Conservation (phyloP, 2,329 filamentous ascomycete genomes). For the Cladosporium sp. region DNA sequence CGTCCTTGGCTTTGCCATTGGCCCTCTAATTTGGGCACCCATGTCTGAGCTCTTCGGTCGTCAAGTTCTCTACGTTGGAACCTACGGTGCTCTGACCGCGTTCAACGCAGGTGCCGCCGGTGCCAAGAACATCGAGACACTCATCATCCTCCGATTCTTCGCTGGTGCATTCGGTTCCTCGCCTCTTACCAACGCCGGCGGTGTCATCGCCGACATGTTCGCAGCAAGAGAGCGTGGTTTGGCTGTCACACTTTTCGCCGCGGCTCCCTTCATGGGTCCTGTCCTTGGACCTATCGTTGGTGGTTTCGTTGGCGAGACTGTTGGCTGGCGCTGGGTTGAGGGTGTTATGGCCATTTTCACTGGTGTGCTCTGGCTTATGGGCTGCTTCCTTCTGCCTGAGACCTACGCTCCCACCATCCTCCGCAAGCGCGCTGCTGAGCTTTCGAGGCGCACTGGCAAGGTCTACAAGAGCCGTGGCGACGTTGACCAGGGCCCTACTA, state of each 20-base stretch:
- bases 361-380: conserved; percentile 59
- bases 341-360: conserved; percentile 65
- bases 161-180: conserved; percentile 47
- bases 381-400: conserved; percentile 56
- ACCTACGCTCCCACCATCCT: conserved; percentile 62
- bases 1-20: conserved; percentile 62
- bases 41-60: conserved; percentile 62
- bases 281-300: conserved; percentile 63
- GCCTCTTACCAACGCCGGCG: conserved; percentile 48
- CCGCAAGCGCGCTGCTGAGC: conserved; percentile 51
- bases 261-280: conserved; percentile 68
- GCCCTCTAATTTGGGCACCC: conserved; percentile 55
- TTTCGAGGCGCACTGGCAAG: conserved; percentile 55
- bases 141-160: conserved; percentile 49
- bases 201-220: conserved; percentile 51
- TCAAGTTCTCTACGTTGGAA: conserved; percentile 40
- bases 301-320: conserved; percentile 63
- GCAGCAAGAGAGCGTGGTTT: conserved; percentile 43
- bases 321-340: conserved; percentile 70
- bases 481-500: conserved; percentile 40
- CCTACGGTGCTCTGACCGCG: conserved; percentile 39
- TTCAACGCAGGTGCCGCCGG: conserved; percentile 47
- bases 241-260: conserved; percentile 64
- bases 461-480: conserved; percentile 54
- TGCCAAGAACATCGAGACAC: conserved; percentile 45